Conservation (phyloP, 805 yeast genomes). For the Lachancea fermentati region DNA sequence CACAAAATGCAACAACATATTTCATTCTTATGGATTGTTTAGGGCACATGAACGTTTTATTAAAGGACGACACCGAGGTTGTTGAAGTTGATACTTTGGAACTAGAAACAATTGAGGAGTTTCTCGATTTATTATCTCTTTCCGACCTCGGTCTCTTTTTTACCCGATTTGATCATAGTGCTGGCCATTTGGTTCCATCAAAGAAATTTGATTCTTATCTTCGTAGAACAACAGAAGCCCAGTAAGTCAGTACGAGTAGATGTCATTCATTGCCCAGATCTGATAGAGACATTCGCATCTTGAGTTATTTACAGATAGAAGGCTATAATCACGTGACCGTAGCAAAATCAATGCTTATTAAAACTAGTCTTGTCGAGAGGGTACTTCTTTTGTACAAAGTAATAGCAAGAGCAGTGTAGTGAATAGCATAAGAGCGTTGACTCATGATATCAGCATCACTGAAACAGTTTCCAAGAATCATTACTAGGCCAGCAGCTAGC, state of each 20-base stretch:
- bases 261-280: too few relatives aligned
- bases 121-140: conserved; percentile 9
- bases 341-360: too few relatives aligned
- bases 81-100: conserved; percentile 2
- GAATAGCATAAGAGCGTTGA: too few relatives aligned
- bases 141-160: conserved; percentile 20
- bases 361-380: too few relatives aligned
- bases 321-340: not conserved
- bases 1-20: conserved; percentile 7
- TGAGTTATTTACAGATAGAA: not conserved
- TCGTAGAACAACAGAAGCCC: too few relatives aligned
- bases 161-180: conserved; percentile 9
- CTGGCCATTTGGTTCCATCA: conserved; percentile 3
- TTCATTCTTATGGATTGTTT: conserved; percentile 14
- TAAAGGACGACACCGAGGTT: conserved; percentile 8
- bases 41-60: conserved; percentile 17
- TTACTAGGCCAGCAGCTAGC: not conserved
- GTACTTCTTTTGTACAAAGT: too few relatives aligned
- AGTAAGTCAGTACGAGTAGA: too few relatives aligned
- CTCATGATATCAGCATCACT: not conserved
- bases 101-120: conserved; percentile 1
- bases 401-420: too few relatives aligned
- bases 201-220: not conserved
- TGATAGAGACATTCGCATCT: too few relatives aligned
- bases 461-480: not conserved